These are phyloP conservation scores for Hirsutella thompsonii DNA, from an alignment of 2,329 filamentous ascomycete species.

Conservation along the genomic window DNA sequence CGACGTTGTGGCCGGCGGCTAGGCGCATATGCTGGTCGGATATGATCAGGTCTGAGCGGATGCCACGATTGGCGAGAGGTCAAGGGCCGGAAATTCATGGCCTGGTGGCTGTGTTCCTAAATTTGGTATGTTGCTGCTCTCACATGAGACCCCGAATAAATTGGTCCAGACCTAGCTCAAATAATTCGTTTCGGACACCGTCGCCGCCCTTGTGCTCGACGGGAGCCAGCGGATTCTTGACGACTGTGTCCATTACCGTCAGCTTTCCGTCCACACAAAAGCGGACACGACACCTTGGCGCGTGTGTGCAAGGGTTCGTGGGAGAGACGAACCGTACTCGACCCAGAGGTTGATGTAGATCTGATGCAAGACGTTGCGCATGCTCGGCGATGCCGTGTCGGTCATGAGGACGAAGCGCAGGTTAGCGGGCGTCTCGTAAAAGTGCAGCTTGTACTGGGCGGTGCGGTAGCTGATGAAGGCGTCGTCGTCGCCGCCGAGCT, in stretches of 20 bases:
- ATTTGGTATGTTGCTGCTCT: constrained; percentile 8
- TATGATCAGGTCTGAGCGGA: too few species aligned
- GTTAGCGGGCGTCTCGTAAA: constrained; percentile 94
- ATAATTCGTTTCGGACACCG: constrained; percentile 59
- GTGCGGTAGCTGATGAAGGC: constrained; percentile 92
- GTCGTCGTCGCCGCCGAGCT: constrained; percentile 87
- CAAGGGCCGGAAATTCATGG: too few species aligned
- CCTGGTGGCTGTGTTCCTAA: not conserved
- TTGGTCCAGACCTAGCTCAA: constrained; percentile 61
- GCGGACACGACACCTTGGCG: too few species aligned
- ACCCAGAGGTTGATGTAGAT: constrained; percentile 98
- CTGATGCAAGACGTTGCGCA: constrained; percentile 90
- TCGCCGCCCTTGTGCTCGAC: constrained; percentile 56
- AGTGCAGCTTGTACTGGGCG: constrained; percentile 93
- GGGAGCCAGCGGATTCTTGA: constrained; percentile 57
- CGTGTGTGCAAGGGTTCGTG: too few species aligned
- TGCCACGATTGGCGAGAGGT: too few species aligned
- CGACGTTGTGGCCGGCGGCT: too few species aligned
- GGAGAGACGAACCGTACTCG: constrained; percentile 58
- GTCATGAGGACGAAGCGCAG: constrained; percentile 96
- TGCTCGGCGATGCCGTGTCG: constrained; percentile 76
- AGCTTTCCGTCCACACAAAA: too few species aligned
- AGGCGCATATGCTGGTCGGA: too few species aligned
- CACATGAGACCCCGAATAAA: constrained; percentile 58
- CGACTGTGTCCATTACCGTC: constrained; percentile 30